These are phyloP conservation scores for Sutorius eximius DNA, from an alignment of 1,284 basidiomycete genomes.

Conservation along the genomic window DNA sequence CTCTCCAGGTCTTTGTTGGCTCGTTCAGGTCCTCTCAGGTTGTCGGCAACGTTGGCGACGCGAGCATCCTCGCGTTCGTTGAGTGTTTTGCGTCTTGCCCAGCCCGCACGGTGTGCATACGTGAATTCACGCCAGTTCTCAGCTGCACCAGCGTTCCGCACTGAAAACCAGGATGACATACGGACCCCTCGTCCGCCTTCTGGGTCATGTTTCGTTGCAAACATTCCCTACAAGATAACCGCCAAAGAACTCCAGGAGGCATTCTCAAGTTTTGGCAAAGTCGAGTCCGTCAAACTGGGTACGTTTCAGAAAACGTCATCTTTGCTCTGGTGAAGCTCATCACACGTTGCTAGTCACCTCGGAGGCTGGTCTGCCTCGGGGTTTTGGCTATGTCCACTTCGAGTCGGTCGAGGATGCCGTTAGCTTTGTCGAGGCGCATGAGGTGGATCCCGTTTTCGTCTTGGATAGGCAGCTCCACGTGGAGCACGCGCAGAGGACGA, in stretches of 20 bases:
- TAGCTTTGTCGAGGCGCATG: constrained; percentile 35
- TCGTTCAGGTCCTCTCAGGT: constrained; percentile 13
- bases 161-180: not conserved
- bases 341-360: constrained; percentile 24
- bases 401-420: constrained; percentile 36
- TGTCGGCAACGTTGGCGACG: constrained; percentile 8
- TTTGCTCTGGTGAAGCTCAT: constrained; percentile 8
- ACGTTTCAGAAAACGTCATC: not conserved
- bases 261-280: constrained; percentile 40
- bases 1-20: constrained; percentile 23
- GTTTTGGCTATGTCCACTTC: constrained; percentile 49
- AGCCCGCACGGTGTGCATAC: not conserved
- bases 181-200: constrained; percentile 14
- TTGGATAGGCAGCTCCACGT: constrained; percentile 44
- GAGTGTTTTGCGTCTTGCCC: constrained; percentile 3
- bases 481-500: constrained; percentile 32
- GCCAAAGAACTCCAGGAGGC: constrained; percentile 39
- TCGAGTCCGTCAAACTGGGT: constrained; percentile 39
- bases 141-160: constrained; percentile 7
- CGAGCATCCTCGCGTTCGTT: constrained; percentile 17
- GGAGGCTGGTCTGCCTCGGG: constrained; percentile 39
- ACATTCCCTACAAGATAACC: constrained; percentile 44
- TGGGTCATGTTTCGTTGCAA: constrained; percentile 45
- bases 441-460: constrained; percentile 44
- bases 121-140: constrained; percentile 22